phyloP scores from a whole-genome alignment of 1,139 yeast genomes.

The Hyphopichia buzzinii region DNA sequence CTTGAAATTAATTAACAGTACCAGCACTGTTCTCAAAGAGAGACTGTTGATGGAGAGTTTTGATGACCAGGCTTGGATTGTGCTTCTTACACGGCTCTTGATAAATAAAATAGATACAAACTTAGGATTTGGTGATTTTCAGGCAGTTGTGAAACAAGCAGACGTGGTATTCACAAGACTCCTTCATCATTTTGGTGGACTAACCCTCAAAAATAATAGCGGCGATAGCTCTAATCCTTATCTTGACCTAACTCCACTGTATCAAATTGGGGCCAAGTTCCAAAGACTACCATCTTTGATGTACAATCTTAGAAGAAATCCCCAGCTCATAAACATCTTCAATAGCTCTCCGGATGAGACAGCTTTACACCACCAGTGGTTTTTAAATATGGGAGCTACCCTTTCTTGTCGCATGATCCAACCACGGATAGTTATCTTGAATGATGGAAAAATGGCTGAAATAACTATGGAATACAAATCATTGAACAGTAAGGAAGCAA shows the following conservation, averaged over 20 bases:
- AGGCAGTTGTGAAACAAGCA: slow-evolving; percentile 21
- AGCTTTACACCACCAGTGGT: slow-evolving; percentile 36
- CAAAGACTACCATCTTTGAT: slow-evolving; percentile 25
- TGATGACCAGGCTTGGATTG: slow-evolving; percentile 30
- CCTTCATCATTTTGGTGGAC: slow-evolving; percentile 32
- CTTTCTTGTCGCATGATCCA: slow-evolving; percentile 23
- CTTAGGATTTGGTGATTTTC: slow-evolving; percentile 35
- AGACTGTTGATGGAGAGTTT: slow-evolving; percentile 26
- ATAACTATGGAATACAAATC: slow-evolving; percentile 19
- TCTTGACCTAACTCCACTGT: slow-evolving; percentile 15
- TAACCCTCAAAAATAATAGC: slow-evolving; percentile 12
- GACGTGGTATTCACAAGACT: slow-evolving; percentile 28
- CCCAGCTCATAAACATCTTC: slow-evolving; percentile 33
- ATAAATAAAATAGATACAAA: slow-evolving; percentile 34
- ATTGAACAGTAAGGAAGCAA: slow-evolving; percentile 10
- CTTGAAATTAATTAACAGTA: slow-evolving; percentile 13
- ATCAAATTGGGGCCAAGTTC: slow-evolving; percentile 26
- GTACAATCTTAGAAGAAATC: slow-evolving; percentile 33
- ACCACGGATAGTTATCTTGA: slow-evolving; percentile 24
- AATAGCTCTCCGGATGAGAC: slow-evolving; percentile 48
- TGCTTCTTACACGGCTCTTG: slow-evolving; percentile 30
- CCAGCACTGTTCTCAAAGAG: slow-evolving; percentile 25
- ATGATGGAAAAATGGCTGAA: slow-evolving; percentile 5
- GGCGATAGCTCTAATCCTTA: slow-evolving; percentile 21
- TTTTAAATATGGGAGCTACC: slow-evolving; percentile 16